phyloP scores from a whole-genome alignment of 345 rosid genomes.

The Brassica incana region DNA sequence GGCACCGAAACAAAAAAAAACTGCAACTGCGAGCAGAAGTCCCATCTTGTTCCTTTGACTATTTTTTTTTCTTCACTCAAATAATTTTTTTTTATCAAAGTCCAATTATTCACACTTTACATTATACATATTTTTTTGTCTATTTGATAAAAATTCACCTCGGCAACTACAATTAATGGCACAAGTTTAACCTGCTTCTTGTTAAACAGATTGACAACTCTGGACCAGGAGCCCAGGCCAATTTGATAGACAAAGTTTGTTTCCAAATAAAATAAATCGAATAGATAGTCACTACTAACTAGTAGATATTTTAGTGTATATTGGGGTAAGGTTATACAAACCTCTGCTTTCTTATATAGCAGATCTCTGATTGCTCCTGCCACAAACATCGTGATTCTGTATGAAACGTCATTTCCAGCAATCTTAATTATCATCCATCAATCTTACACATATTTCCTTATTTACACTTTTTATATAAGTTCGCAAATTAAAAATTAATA shows the following conservation, averaged over 20 bases:
- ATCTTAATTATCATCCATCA: slow-evolving; percentile 39
- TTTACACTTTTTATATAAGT: slow-evolving; percentile 23
- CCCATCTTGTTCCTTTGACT: slow-evolving; percentile 45
- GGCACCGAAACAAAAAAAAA: slow-evolving; percentile 28
- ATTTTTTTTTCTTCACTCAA: slow-evolving; percentile 9
- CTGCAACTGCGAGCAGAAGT: slow-evolving; percentile 40
- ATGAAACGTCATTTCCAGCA: slow-evolving; percentile 59
- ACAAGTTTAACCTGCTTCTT: background rate
- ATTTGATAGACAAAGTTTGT: slow-evolving; percentile 11
- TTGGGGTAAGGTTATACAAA: slow-evolving; percentile 26
- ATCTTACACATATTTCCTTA: slow-evolving; percentile 35
- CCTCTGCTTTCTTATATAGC: slow-evolving; percentile 9
- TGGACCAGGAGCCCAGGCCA: background rate
- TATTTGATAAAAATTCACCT: background rate
- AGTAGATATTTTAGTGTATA: slow-evolving; percentile 21
- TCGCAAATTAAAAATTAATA: background rate
- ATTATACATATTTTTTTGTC: background rate
- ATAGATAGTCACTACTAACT: slow-evolving; percentile 21
- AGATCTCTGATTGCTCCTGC: slow-evolving; percentile 43
- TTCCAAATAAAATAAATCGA: slow-evolving; percentile 11
- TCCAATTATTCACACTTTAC: slow-evolving; percentile 18
- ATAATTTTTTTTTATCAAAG: background rate
- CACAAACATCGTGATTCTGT: slow-evolving; percentile 46
- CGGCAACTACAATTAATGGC: background rate
- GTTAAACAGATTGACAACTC: background rate